Base-by-base conservation (phyloP, 768 basidiomycete genomes). In the Lactarius akahatsu region DNA sequence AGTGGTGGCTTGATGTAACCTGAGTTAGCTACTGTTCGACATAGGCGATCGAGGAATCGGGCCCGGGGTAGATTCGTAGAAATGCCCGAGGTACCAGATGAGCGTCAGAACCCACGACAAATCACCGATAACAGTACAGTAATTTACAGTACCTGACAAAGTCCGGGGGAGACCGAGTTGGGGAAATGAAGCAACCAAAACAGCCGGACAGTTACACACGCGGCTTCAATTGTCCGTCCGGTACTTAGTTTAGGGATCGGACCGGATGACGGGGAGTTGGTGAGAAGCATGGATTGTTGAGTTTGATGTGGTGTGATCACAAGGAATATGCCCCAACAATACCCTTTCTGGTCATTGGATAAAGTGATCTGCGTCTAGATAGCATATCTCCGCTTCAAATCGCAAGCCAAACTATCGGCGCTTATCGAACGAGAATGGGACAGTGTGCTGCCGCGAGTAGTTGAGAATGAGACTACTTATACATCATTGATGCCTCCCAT, bases 181-280 rank as follows among this genome's bases (percentile, higher is more conserved):
- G 47, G 23, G 4, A 13, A 50, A 50, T 26, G 47, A 52, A 26
- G 26, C 13, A 15, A 52, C 26, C 26, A 13, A 23, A 52, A 45
- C 43, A n/a, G n/a, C 20, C 20, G 18, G 43, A 41, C 16, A 45
- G 41, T 45, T 50, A 11, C 23, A n/a, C 47, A 50, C 5, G 10
- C 23, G 47, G 47, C 47, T 20, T 47, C 45, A 47, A n/a, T 23
- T 10, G 9, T 50, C 23, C 50, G 50, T n/a, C 47, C 47, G 26
- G 50, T 23, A 52, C 50, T 50, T 15, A 52, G 26, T 50, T 50
- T 23, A 15, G 47, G 50, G 13, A 26, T 11, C 50, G 23, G 26
- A 52, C 50, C 50, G 50, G 26, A 52, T 52, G 50, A 52, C 50
- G 50, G 50, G 50, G 50, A 52, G 50, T 26, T 26, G 50, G 50